Evolutionary conservation across 1,139 yeast species (phyloP).

Genomic region (Diutina catenulata): DNA sequence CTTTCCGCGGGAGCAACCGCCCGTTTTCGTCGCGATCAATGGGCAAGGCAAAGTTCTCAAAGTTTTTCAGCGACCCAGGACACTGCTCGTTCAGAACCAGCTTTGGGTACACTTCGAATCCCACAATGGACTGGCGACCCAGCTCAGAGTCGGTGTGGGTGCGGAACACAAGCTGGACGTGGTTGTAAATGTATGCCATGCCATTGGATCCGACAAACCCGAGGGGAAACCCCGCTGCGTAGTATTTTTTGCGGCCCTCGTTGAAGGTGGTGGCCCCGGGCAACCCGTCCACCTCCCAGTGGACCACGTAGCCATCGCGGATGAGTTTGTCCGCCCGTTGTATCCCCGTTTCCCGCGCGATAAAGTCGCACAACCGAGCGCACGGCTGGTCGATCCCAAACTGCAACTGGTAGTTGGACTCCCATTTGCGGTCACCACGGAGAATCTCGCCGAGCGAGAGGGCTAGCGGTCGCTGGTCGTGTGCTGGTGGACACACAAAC

Average conservation of each 20-base stretch:
- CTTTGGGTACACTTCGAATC: slow-evolving; percentile 83
- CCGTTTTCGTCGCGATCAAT: slow-evolving; percentile 13
- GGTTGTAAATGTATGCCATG: slow-evolving; percentile 58
- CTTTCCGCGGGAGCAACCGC: background rate
- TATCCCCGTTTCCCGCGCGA: slow-evolving; percentile 37
- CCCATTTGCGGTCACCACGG: slow-evolving; percentile 73
- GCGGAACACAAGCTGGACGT: slow-evolving; percentile 69
- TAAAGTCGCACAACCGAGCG: slow-evolving; percentile 52
- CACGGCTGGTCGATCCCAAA: slow-evolving; percentile 61
- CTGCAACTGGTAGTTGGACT: slow-evolving; percentile 50
- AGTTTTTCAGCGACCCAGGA: slow-evolving; percentile 56
- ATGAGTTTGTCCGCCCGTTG: slow-evolving; percentile 51
- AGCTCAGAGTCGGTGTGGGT: slow-evolving; percentile 40
- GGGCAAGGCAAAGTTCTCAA: slow-evolving; percentile 38
- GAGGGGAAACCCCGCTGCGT: slow-evolving; percentile 79
- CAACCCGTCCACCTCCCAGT: slow-evolving; percentile 75
- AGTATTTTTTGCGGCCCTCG: slow-evolving; percentile 48
- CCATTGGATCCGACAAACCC: slow-evolving; percentile 51
- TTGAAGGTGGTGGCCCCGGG: slow-evolving; percentile 86
- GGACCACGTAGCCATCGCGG: slow-evolving; percentile 60
- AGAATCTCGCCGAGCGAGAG: slow-evolving; percentile 68
- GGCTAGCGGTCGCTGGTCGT: slow-evolving; percentile 39
- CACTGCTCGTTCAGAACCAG: slow-evolving; percentile 59
- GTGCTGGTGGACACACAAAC: slow-evolving; percentile 46
- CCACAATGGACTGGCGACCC: slow-evolving; percentile 56